A percentile compares a stretch with the other conserved stretches of the same genome.
phyloP scores from a whole-genome alignment of 352 stramenopile species.

The Aphanomyces astaci region DNA sequence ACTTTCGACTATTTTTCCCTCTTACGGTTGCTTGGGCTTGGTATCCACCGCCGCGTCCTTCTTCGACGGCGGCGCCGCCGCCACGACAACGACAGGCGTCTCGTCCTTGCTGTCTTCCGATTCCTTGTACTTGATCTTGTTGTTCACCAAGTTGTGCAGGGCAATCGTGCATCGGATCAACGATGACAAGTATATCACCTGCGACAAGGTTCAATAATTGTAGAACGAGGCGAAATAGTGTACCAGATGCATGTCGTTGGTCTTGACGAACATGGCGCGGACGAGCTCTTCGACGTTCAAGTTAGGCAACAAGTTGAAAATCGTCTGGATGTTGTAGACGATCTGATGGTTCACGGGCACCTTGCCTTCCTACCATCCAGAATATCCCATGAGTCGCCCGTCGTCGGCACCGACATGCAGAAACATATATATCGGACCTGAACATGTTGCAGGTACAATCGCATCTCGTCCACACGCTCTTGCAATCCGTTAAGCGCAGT shows the following conservation, averaged over 20 bases:
- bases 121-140: conserved; percentile 97
- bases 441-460: conserved; percentile 95
- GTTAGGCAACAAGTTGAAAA: conserved; percentile 99
- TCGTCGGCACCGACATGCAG: too few species aligned
- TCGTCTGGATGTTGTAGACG: conserved; percentile 99
- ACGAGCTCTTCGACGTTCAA: conserved; percentile 97
- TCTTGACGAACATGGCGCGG: conserved; percentile 97
- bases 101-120: conserved; percentile 43
- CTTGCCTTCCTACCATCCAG: conserved; percentile 25
- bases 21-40: not conserved
- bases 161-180: conserved; percentile 97
- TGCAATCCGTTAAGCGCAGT: conserved; percentile 91
- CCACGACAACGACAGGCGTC: not conserved
- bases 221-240: not conserved
- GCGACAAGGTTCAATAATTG: not conserved
- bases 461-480: conserved; percentile 95
- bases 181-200: conserved; percentile 96
- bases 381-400: conserved; percentile 25
- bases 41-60: not conserved
- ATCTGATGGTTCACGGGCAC: conserved; percentile 87
- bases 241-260: conserved; percentile 99
- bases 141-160: conserved; percentile 98
- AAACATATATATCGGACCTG: conserved; percentile 37
- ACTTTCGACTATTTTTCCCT: not conserved
- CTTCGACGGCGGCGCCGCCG: not conserved